A percentile compares a stretch with the other conserved stretches of the same genome.
Evolutionary conservation across 2,329 filamentous ascomycete species (phyloP).

Genomic region (Raffaelea deltoideospora): DNA sequence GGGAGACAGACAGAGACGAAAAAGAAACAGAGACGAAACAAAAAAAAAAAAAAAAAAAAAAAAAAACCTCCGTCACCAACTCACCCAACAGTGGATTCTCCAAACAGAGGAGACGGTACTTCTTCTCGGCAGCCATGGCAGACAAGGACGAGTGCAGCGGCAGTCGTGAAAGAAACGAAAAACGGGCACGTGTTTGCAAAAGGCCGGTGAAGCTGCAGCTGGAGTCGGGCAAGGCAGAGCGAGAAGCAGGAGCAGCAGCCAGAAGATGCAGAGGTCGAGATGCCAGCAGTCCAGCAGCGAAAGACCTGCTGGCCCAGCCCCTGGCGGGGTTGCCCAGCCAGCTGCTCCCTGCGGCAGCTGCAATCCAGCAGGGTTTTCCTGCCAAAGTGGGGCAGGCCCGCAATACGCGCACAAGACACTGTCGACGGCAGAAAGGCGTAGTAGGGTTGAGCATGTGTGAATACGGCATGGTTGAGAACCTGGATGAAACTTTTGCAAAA

Average conservation of each 20-base stretch:
- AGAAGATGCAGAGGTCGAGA: neutral
- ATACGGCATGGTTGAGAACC: no score
- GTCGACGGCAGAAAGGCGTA: no score
- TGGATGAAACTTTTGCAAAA: no score
- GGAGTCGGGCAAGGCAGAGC: neutral
- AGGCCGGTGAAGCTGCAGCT: neutral
- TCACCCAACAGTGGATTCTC: conserved; percentile 94
- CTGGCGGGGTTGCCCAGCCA: conserved; percentile 8
- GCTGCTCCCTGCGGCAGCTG: no score
- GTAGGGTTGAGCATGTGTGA: no score
- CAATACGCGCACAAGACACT: no score
- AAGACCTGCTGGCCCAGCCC: no score
- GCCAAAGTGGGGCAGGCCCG: conserved; percentile 7
- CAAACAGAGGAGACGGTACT: conserved; percentile 80
- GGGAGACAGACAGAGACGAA: neutral
- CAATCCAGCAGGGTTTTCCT: conserved; percentile 8
- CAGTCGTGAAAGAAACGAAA: neutral
- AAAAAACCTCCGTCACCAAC: conserved; percentile 16
- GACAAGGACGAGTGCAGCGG: neutral
- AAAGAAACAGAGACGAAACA: neutral
- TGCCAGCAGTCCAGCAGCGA: neutral
- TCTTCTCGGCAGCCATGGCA: conserved; percentile 58
- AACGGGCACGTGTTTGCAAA: no score
- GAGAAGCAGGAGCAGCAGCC: neutral
- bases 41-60: neutral